Conservation (phyloP, 176 grass and related monocot species). For the Paspalum vaginatum region DNA sequence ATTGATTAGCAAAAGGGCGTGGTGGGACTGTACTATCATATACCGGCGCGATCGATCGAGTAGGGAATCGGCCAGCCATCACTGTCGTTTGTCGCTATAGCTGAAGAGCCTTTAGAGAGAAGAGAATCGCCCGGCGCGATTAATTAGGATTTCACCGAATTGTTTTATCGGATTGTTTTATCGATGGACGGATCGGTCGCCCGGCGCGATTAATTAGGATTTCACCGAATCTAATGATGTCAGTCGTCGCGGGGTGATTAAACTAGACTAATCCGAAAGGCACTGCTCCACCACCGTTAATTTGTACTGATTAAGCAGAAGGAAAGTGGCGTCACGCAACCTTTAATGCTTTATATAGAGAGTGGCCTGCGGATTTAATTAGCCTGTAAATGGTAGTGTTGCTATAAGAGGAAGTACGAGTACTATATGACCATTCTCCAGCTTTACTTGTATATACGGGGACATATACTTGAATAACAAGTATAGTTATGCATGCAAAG, state of each 20-base stretch:
- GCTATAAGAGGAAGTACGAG: background rate
- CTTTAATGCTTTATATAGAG: background rate
- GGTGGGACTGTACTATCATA: background rate
- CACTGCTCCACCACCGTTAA: conserved; percentile 30
- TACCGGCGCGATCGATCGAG: background rate
- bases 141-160: no score
- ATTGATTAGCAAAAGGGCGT: background rate
- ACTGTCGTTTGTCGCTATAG: background rate
- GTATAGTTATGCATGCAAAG: background rate
- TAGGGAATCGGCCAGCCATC: background rate
- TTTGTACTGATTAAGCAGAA: background rate
- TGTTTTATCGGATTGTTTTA: no score
- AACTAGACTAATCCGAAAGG: background rate
- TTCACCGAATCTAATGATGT: conserved; percentile 46
- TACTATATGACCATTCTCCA: background rate
- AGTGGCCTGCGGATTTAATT: no score
- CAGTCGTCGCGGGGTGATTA: background rate
- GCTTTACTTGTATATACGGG: background rate
- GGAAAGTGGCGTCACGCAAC: background rate
- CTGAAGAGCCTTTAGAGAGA: background rate
- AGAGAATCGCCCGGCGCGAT: no score
- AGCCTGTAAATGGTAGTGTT: background rate
- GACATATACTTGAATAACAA: background rate
- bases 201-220: background rate
- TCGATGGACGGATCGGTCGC: no score